phyloP scores from a whole-genome alignment of 768 basidiomycete species.

The Psilocybe cyanescens region DNA sequence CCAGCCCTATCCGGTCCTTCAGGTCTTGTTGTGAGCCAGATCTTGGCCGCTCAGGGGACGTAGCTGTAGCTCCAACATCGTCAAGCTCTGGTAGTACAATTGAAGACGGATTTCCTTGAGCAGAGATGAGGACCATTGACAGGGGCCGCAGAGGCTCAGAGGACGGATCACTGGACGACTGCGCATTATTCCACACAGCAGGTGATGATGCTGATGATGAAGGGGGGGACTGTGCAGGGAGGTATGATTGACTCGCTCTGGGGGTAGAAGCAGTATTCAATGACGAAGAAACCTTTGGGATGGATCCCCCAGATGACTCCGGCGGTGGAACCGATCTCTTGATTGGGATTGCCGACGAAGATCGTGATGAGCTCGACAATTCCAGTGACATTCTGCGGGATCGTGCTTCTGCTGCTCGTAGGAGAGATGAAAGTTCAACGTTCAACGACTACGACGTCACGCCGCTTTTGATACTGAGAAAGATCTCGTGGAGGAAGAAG shows the following conservation, averaged over 20 bases:
- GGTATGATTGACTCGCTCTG: background rate
- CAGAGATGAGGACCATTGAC: constrained; percentile 11
- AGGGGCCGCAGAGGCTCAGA: constrained; percentile 10
- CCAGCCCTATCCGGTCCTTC: constrained; percentile 11
- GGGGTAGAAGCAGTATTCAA: constrained; percentile 17
- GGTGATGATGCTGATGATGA: background rate
- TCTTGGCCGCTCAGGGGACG: constrained; percentile 26
- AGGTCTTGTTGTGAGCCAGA: constrained; percentile 18
- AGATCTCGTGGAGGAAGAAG: background rate
- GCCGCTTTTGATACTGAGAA: background rate
- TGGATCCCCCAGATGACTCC: constrained; percentile 18
- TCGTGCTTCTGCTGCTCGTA: background rate
- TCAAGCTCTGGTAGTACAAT: constrained; percentile 15
- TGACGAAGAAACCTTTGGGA: constrained; percentile 18
- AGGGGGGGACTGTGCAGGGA: background rate
- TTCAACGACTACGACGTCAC: background rate
- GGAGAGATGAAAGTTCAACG: background rate
- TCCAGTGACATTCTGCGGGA: background rate
- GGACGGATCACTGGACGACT: background rate
- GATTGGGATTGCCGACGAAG: constrained; percentile 20
- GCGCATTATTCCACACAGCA: background rate
- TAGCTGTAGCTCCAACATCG: constrained; percentile 16
- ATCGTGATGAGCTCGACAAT: constrained; percentile 2
- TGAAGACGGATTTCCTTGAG: constrained; percentile 13
- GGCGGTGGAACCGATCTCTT: constrained; percentile 14